Base-by-base conservation (phyloP, 345 rosid species). In the Diplotaxis tenuifolia region DNA sequence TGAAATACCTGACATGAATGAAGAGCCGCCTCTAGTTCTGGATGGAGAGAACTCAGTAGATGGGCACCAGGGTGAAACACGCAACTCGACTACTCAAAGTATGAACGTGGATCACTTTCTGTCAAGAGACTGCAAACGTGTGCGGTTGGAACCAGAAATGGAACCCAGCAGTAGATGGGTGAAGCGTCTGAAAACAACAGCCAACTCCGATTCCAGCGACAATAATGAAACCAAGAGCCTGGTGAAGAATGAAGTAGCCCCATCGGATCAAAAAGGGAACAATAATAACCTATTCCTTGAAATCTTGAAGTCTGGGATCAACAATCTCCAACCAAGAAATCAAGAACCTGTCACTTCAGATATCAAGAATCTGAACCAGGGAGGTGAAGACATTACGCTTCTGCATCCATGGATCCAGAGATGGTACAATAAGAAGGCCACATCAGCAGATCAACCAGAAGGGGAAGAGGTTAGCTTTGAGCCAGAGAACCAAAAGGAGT, bases 21-120 rank as follows among this genome's bases (percentile, higher is more conserved):
- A 80, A 73, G 84, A 80, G 60, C 84, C 81, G 58, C 86, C 78
- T 55, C 58, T 72, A 9, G 65, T 78, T 77, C 80, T 75, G 2
- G 83, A 77, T 19, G 65, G 22, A 66, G 67, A 78, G 25, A 74
- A 69, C 63, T 77, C 78, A 14, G 60, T 62, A 19, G 79, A 84
- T 69, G 54, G 47, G 0, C 62, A 50, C 60, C 86, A 74, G 31
- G 66, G 69, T 72, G 88, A 89, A 74, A 75, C 82, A 25, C 90
- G 93, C 72, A 59, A 84, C 73, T 93, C 96, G 6, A 86, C 78
- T 77, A 86, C 98, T 45, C 88, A 80, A 77, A 93, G 92, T 82
- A 78, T 90, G 85, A 92, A 85, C 42, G 86, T 56, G 23, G 88
- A 83, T 12, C 81, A 79, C 62, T 81, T 88, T 42, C 72, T 87